Conservation (phyloP, 257 asterid genomes). For the Solanum rostratum region DNA sequence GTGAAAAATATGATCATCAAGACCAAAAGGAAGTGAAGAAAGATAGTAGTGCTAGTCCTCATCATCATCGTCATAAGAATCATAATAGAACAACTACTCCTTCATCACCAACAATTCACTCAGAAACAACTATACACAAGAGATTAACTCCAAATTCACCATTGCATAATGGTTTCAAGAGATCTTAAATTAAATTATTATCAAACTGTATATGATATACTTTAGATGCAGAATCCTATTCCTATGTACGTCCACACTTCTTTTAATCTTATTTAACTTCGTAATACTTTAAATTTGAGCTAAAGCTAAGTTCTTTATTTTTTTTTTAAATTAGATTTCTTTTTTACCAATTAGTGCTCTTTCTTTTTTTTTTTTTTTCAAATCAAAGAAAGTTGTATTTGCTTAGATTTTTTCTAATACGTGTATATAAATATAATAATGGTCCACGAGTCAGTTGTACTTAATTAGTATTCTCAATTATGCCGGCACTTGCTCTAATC, state of each 20-base stretch:
- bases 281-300: neutral
- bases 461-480: neutral
- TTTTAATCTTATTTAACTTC: neutral
- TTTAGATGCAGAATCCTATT: neutral
- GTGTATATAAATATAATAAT: neutral
- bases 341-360: neutral
- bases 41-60: neutral
- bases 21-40: constrained; percentile 5
- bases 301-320: neutral
- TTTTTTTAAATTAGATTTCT: neutral
- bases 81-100: constrained; percentile 6
- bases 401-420: neutral
- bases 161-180: constrained; percentile 11
- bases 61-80: constrained; percentile 10
- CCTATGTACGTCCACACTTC: neutral
- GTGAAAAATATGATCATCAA: neutral
- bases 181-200: neutral
- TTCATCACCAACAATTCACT: constrained; percentile 26
- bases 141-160: constrained; percentile 24
- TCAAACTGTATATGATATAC: neutral
- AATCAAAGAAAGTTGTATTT: neutral
- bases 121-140: constrained; percentile 18
- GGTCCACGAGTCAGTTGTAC: neutral
- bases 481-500: too few species aligned
- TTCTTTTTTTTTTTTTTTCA: neutral